Conservation (phyloP, 148 eudicot species). For the Heliosperma pusillum region DNA sequence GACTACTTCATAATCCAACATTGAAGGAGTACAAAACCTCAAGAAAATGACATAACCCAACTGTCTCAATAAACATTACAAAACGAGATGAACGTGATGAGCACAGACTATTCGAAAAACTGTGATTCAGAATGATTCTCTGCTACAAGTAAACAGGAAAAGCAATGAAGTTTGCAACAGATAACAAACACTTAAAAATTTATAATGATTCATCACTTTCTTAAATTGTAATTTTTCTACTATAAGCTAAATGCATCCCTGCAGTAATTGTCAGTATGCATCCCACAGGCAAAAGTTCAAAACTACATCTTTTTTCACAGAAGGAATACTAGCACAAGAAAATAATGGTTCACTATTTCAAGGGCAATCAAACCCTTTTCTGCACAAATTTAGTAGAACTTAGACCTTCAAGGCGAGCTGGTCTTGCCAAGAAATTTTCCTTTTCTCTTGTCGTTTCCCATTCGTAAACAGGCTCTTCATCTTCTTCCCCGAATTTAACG, state of each 20-base stretch:
- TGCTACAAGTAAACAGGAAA: not conserved
- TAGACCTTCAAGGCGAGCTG: slow-evolving; percentile 37
- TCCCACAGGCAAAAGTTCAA: not conserved
- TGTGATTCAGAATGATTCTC: no score
- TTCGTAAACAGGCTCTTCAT: slow-evolving; percentile 20
- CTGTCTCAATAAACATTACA: no score
- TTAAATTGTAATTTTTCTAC: not conserved
- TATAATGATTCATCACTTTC: not conserved
- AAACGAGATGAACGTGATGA: no score
- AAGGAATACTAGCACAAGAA: slow-evolving; percentile 10
- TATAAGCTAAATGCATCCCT: not conserved
- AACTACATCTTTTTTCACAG: slow-evolving; percentile 5
- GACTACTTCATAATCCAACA: no score
- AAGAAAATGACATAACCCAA: no score
- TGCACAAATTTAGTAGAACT: slow-evolving; percentile 12
- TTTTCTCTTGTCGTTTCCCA: slow-evolving; percentile 30
- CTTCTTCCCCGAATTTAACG: slow-evolving; percentile 28
- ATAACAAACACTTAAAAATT: not conserved
- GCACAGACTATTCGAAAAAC: no score
- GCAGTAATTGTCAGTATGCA: not conserved
- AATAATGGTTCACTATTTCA: slow-evolving; percentile 24
- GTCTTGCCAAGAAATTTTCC: slow-evolving; percentile 45
- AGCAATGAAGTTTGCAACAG: not conserved
- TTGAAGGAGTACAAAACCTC: no score
- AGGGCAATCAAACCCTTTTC: slow-evolving; percentile 14